Evolutionary conservation across 805 yeast genomes (phyloP), one percentile per base, ranked within the genome.

Genomic region (Metschnikowia bowlesiae): DNA sequence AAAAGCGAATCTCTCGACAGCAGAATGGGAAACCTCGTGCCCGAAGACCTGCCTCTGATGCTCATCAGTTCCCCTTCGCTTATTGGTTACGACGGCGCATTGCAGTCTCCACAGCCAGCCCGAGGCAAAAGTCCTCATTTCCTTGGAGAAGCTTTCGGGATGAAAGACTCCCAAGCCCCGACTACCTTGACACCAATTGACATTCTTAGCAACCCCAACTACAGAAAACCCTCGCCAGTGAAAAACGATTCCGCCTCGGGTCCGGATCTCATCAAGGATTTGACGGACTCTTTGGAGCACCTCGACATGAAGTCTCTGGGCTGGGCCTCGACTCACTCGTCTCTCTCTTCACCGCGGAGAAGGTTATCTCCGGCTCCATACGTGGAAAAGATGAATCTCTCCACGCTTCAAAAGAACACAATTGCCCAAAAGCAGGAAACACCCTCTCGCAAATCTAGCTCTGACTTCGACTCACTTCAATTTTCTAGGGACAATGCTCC

Each of bases 381-480:
- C 64, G 65, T 66, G 52, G 67, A 66, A 32, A 72, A 73, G 51
- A 76, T 80, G 1, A 85, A 85, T 18, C 67, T 84, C 61, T 78
- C 90, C 11, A 79, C 86, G 0, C 74, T 83, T 18, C 89, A 83
- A 59, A 72, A 82, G 56, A 83, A 81, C 59, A 58, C 66, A 4
- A 62, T 60, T 43, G 47, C 57, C 8, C 40, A 22, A 31, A 54
- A 48, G 30, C 51, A 22, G 57, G 39, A 52, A 47, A 16, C 62
- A 55, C 8, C 54, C 50, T 18, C 50, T 40, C 51, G 31, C 0
- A 71, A 48, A 53, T 14, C 59, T 46, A 14, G 53, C 29, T 38
- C 46, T 32, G 47, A 53, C 4, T 48, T 61, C 9, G 57, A 58
- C n/a, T 2, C 22, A 5, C 41, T 53, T 4, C 51, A 59, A 13